phyloP scores from a whole-genome alignment of 768 basidiomycete genomes.

The Albatrellus ellisii region DNA sequence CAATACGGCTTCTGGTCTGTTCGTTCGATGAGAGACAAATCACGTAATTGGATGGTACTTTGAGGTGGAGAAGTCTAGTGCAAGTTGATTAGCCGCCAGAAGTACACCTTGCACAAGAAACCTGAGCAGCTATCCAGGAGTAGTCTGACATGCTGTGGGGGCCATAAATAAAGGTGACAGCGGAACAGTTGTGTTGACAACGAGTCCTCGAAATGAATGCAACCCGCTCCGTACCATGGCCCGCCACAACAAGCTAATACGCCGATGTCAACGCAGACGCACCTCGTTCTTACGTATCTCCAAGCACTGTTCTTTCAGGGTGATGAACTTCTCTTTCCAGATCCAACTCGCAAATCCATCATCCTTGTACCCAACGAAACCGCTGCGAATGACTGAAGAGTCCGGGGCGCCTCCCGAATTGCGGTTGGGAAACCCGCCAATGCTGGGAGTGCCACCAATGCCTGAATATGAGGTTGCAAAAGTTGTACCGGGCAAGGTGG shows the following conservation, averaged over 20 bases:
- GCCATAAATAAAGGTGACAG: no score
- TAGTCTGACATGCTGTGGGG: no score
- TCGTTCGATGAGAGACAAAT: slow-evolving; percentile 80
- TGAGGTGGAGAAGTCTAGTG: slow-evolving; percentile 41
- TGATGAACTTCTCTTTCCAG: slow-evolving; percentile 84
- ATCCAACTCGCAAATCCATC: slow-evolving; percentile 87
- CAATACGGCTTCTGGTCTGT: slow-evolving; percentile 95
- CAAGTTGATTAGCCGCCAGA: slow-evolving; percentile 8
- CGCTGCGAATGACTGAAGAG: slow-evolving; percentile 47
- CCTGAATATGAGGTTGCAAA: slow-evolving; percentile 62
- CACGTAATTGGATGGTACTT: slow-evolving; percentile 49
- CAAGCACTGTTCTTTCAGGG: slow-evolving; percentile 69
- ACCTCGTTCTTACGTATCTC: slow-evolving; percentile 90
- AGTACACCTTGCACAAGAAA: background rate
- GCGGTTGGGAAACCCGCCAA: slow-evolving; percentile 70
- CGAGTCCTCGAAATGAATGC: background rate
- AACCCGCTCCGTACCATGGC: background rate
- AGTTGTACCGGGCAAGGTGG: slow-evolving; percentile 41
- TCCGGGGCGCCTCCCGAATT: slow-evolving; percentile 22
- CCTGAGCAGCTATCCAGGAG: background rate
- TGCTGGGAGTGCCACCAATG: slow-evolving; percentile 76
- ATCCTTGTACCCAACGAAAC: slow-evolving; percentile 83
- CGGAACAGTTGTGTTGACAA: background rate
- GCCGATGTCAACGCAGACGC: slow-evolving; percentile 22
- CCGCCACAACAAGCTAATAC: background rate